Conservation (phyloP, 139 green algal genomes). For the Asterochloris erici region DNA sequence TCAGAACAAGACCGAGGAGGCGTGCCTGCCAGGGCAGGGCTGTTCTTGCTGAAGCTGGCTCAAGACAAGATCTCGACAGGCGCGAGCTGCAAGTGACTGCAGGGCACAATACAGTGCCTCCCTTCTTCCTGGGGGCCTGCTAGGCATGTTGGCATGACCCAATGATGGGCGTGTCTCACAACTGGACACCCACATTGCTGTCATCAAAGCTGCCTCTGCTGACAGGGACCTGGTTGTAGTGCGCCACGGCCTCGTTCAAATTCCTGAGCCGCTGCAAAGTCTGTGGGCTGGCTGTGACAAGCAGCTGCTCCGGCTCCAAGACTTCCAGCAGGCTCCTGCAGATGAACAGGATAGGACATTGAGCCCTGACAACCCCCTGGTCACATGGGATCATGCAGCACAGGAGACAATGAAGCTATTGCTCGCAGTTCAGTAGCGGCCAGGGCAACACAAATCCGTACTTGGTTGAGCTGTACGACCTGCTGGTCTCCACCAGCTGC, state of each 20-base stretch:
- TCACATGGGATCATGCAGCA: background rate
- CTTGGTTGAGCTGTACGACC: conserved; percentile 44
- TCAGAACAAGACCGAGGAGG: no score
- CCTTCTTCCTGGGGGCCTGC: no score
- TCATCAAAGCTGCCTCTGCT: conserved; percentile 38
- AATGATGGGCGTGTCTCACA: background rate
- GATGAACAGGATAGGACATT: background rate
- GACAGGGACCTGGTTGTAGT: conserved; percentile 22
- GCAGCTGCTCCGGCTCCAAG: conserved; percentile 15
- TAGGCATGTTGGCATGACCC: no score
- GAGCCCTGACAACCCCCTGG: no score
- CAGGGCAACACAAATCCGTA: background rate
- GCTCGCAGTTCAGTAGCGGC: no score
- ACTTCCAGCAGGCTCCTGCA: conserved; percentile 38
- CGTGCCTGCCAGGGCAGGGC: no score
- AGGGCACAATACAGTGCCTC: no score
- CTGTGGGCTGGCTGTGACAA: conserved; percentile 34
- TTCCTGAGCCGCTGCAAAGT: conserved; percentile 21
- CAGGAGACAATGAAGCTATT: background rate
- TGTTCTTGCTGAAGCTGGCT: no score
- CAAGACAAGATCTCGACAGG: no score
- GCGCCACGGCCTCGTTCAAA: conserved; percentile 31
- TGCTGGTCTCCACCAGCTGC: conserved; percentile 52
- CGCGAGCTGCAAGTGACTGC: no score
- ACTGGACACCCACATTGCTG: conserved; percentile 19